Evolutionary conservation across 441 rosid genomes (phyloP).

Genomic region (Populus hybrid): DNA sequence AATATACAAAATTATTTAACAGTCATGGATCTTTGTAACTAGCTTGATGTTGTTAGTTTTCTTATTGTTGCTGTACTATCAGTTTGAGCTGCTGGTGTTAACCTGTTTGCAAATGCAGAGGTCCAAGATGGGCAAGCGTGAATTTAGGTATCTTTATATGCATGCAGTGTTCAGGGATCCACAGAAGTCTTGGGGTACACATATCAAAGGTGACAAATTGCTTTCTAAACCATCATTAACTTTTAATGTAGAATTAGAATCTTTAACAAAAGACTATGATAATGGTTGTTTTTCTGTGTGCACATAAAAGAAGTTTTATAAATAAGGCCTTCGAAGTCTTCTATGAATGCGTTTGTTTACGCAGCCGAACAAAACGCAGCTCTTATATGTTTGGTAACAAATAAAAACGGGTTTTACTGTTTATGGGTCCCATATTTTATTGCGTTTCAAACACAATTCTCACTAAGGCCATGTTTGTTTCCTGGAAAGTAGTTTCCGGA

Average conservation of each 20-base stretch:
- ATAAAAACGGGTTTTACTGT: too few relatives aligned
- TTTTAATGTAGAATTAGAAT: too few relatives aligned
- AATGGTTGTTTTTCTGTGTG: background rate
- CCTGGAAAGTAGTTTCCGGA: too few relatives aligned
- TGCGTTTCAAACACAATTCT: too few relatives aligned
- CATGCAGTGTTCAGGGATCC: constrained; percentile 81
- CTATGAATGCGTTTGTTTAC: too few relatives aligned
- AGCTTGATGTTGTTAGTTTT: constrained; percentile 7
- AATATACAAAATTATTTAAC: background rate
- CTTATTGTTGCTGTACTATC: constrained; percentile 4
- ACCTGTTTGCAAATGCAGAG: constrained; percentile 50
- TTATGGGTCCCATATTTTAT: too few relatives aligned
- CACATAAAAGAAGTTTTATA: background rate
- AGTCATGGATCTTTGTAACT: background rate
- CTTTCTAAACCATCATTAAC: background rate
- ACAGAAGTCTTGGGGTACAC: constrained; percentile 80
- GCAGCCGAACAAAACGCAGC: too few relatives aligned
- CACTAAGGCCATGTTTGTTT: too few relatives aligned
- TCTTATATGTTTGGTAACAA: too few relatives aligned
- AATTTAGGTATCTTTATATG: constrained; percentile 81
- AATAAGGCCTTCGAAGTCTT: background rate
- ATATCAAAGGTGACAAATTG: constrained; percentile 57
- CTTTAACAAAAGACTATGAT: background rate
- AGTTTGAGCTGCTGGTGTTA: constrained; percentile 18
- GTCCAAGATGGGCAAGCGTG: constrained; percentile 80